Conservation (phyloP, 2,329 filamentous ascomycete genomes). For the Claviceps fusiformis region DNA sequence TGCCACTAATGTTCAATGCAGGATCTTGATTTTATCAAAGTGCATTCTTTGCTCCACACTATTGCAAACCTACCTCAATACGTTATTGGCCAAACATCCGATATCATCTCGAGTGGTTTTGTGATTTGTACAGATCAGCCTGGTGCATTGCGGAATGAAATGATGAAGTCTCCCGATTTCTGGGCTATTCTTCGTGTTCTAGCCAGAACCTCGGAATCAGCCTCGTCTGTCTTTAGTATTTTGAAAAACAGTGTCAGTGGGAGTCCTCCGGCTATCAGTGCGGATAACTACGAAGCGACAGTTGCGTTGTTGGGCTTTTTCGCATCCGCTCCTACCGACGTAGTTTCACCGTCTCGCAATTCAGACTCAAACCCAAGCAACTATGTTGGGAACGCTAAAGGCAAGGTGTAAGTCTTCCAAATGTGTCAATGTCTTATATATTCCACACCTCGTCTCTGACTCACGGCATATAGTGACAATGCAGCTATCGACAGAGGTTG, state of each 20-base stretch:
- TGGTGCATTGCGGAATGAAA: constrained; percentile 70
- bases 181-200: constrained; percentile 80
- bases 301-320: constrained; percentile 80
- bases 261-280: constrained; percentile 70
- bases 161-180: constrained; percentile 93
- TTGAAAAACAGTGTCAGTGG: constrained; percentile 63
- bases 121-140: constrained; percentile 67
- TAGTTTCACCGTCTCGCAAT: constrained; percentile 55
- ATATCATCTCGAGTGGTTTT: constrained; percentile 65
- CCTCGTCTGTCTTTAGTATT: constrained; percentile 73
- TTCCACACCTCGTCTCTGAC: background rate
- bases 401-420: constrained; percentile 13
- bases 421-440: background rate
- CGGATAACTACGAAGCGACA: constrained; percentile 88
- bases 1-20: constrained; percentile 23
- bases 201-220: constrained; percentile 54
- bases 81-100: constrained; percentile 60
- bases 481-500: constrained; percentile 61
- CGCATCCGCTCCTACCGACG: constrained; percentile 66
- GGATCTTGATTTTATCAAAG: constrained; percentile 83
- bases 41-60: constrained; percentile 79
- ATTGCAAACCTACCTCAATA: constrained; percentile 79
- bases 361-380: constrained; percentile 37
- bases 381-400: constrained; percentile 13
- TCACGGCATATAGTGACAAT: constrained; percentile 12